These are phyloP conservation scores for Capsicum chinense DNA, from an alignment of 257 asterid genomes.

Conservation along the genomic window DNA sequence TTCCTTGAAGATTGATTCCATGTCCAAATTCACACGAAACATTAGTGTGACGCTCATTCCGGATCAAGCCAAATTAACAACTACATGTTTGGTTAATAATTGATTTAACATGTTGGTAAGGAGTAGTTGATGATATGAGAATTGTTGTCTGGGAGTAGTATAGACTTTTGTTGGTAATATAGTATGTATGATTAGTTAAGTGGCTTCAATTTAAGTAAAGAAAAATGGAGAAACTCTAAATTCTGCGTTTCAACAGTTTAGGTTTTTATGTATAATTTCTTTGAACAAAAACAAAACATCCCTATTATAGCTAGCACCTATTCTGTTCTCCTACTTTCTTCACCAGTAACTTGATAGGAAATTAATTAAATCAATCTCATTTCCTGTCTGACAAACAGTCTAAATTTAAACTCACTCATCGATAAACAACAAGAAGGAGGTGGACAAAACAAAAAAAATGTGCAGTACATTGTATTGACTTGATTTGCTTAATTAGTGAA, in stretches of 20 bases:
- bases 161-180: neutral
- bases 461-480: neutral
- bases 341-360: neutral
- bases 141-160: neutral
- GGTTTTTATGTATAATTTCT: conserved; percentile 27
- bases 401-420: neutral
- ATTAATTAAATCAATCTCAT: neutral
- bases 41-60: neutral
- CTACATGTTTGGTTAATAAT: no score
- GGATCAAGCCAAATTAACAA: no score
- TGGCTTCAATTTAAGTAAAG: conserved; percentile 11
- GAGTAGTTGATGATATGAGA: neutral
- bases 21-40: neutral
- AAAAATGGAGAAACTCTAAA: neutral
- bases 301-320: conserved; percentile 19
- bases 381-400: conserved; percentile 1
- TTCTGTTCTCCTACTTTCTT: neutral
- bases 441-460: neutral
- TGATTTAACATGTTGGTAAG: neutral
- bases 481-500: neutral
- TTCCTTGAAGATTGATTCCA: neutral
- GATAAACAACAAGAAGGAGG: neutral
- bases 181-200: neutral
- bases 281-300: conserved; percentile 30
- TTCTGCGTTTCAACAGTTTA: conserved; percentile 25